Percentiles rank a stretch among this genome's conserved stretches.
These are phyloP conservation scores for Lathyrus sativus DNA, from an alignment of 306 rosid species.

Conservation along the genomic window DNA sequence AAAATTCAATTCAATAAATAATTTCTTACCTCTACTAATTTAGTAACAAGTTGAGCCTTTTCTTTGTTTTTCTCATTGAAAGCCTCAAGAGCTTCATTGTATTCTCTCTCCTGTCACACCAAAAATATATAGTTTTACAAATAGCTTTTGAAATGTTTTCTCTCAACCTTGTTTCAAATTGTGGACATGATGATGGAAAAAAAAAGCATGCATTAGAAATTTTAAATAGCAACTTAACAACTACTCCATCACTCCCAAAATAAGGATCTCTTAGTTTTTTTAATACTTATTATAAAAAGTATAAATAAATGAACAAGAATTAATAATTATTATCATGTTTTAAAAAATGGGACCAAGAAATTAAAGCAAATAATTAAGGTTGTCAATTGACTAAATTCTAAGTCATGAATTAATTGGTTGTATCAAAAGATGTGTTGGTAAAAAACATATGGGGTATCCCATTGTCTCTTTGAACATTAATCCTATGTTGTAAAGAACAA, in stretches of 20 bases:
- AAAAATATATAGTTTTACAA: background rate
- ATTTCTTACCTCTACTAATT: slow-evolving; percentile 70
- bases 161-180: background rate
- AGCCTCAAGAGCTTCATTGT: slow-evolving; percentile 93
- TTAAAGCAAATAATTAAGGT: slow-evolving; percentile 9
- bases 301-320: no score
- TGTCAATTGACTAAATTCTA: slow-evolving; percentile 39
- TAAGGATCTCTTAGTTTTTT: no score
- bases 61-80: slow-evolving; percentile 94
- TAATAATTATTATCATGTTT: no score
- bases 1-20: slow-evolving; percentile 5
- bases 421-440: slow-evolving; percentile 48
- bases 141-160: background rate
- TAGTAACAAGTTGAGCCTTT: slow-evolving; percentile 71
- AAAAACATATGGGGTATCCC: slow-evolving; percentile 32
- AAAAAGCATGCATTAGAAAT: slow-evolving; percentile 31
- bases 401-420: slow-evolving; percentile 23
- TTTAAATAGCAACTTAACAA: slow-evolving; percentile 31
- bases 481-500: slow-evolving; percentile 30
- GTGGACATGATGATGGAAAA: slow-evolving; percentile 30
- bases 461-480: slow-evolving; percentile 39
- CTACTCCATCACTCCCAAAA: background rate
- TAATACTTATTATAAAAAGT: no score
- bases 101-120: slow-evolving; percentile 76
- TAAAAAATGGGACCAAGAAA: slow-evolving; percentile 36